Evolutionary conservation across 768 basidiomycete genomes (phyloP), one percentile per base, ranked within the genome.

Genomic region (Hypholoma fasciculare): DNA sequence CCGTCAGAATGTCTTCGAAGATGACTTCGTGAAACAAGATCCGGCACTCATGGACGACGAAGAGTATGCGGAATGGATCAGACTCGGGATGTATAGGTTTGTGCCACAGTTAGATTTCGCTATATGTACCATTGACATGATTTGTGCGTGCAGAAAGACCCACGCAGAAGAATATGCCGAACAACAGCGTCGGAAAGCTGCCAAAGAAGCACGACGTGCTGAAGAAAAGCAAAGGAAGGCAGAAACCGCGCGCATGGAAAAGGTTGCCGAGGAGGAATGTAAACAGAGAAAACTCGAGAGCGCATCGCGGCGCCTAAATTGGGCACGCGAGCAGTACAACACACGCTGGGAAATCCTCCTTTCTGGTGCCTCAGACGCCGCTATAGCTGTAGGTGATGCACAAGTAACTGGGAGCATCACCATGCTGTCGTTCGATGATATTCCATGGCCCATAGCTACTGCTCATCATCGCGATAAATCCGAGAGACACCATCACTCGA

Each of bases 31-130:
- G 71, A 84, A 69, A 63, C 73, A 71, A 68, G 78, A 72, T 64
- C 82, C 74, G 40, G 70, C 66, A 36, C 49, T 68, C 49, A 89
- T 96, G 89, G 87, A 88, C 59, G 93, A 95, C 7, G 89, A 95
- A 63, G 88, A 92, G 59, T 96, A 96, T 63, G 84, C 89, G 1
- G 91, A 93, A 64, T 96, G 91, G 90, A 75, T 96, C 51, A 77
- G 94, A 61, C 72, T 80, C 23, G 92, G 92, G 48, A 96, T 97
- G 90, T 94, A 91, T 78, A 82, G 85, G 84, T 87, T 59, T 37
- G 11, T 59, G 26, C n/a, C 13, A 30, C 40, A 5, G 52, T 57
- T 37, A 13, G 16, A 27, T 7, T 54, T 49, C 52, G 13, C 13
- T 17, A n/a, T 13, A 51, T 58, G 52, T 56, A 49, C 58, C 47